Evolutionary conservation across 2,329 filamentous ascomycete species (phyloP), one percentile per base, ranked within the genome.

Genomic region (Plenodomus biglobosus): DNA sequence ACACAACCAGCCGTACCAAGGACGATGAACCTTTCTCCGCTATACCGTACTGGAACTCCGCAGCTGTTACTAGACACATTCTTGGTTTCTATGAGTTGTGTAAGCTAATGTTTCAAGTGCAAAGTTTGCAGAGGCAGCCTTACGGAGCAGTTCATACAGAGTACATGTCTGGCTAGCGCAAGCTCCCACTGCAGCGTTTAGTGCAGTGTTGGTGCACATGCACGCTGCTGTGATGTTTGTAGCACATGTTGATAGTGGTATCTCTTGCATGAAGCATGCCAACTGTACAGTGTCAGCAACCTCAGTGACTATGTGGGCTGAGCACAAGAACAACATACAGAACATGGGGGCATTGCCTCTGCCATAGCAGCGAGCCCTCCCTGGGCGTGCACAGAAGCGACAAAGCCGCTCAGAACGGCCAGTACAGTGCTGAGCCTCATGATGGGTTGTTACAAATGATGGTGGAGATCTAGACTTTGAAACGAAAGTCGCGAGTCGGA

Each of bases 11-110:
- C 50, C 1, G 72, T 48, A 8, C 63, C 72, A 16, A 65, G 46
- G 17, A 56, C 50, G 5, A 63, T 61, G 22, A 75, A 68, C 2
- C 52, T 21, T 1, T 57, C 48, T 8, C 64, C 69, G 24, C 64
- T 61, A 46, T 74, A 61, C 3, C 72, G 65, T 3, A 73, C 39
- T 2, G 71, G 67, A 3, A 59, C 65, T 17, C 63, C 64, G 42
- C 74, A 76, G n/a, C 62, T 61, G 13, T 62, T 64, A 13, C 44
- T 46, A 1, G 71, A 73, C 22, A 71, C 62, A 52, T 75, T 74
- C 52, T 75, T 71, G 10, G 70, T 72, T 15, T 66, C 69, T 60
- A 15, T 16, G 5, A 16, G 18, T 20, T 16, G 16, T 2, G 32
- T 56, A 1, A 57, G 45, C n/a, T n/a, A n/a, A n/a, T n/a, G n/a